Conservation (phyloP, 2,329 filamentous ascomycete genomes). For the Apiospora koreana region DNA sequence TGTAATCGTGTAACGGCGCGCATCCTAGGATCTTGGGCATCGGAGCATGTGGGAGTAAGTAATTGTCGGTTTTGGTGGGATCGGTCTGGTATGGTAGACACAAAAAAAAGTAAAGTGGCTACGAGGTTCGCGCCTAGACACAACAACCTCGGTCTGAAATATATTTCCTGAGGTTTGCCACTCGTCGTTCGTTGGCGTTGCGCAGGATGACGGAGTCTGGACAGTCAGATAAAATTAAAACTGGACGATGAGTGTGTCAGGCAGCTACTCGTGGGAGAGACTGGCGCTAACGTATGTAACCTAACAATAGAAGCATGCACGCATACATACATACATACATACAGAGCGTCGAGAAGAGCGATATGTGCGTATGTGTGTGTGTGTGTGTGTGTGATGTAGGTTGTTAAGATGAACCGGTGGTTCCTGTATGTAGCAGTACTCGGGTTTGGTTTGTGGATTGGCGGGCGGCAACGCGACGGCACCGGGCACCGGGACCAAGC, state of each 20-base stretch:
- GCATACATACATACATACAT: background rate
- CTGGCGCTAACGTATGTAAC: background rate
- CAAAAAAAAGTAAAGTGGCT: background rate
- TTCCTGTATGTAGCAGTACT: background rate
- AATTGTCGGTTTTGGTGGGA: background rate
- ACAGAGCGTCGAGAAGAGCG: background rate
- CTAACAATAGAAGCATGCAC: background rate
- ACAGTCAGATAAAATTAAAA: background rate
- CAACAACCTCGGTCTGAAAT: background rate
- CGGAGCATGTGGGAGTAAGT: background rate
- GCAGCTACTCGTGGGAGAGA: background rate
- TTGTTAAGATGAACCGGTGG: background rate
- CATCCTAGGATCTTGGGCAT: conserved; percentile 18
- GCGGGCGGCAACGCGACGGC: background rate
- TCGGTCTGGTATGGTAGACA: background rate
- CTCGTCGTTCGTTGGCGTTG: background rate
- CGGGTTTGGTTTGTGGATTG: background rate
- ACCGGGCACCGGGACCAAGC: background rate
- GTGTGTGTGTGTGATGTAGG: background rate
- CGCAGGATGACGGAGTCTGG: background rate
- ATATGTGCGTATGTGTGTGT: background rate
- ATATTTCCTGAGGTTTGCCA: background rate
- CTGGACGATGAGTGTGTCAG: background rate
- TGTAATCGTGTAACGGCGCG: conserved; percentile 16
- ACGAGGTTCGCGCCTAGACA: background rate